Conservation (phyloP, 768 basidiomycete genomes). For the Tricholoma sp. region DNA sequence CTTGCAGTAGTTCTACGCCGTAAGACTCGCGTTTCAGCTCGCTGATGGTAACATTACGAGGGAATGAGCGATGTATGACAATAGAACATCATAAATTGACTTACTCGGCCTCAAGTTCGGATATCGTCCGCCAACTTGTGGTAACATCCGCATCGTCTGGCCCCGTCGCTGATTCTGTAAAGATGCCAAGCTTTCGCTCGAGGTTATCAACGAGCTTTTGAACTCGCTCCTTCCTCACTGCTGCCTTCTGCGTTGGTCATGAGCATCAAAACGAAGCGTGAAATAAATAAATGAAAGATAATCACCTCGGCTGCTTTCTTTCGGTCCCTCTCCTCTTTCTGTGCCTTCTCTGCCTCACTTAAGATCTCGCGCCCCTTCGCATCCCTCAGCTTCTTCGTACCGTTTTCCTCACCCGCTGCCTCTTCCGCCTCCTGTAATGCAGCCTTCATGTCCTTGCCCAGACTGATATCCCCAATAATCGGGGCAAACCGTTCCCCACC, state of each 20-base stretch:
- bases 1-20: slow-evolving; percentile 78
- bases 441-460: slow-evolving; percentile 90
- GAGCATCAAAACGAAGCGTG: neutral
- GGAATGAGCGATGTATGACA: neutral
- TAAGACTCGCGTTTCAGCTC: slow-evolving; percentile 85
- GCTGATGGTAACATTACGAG: slow-evolving; percentile 27
- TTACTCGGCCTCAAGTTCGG: slow-evolving; percentile 76
- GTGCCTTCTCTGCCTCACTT: slow-evolving; percentile 67
- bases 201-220: slow-evolving; percentile 73
- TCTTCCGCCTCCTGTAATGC: slow-evolving; percentile 86
- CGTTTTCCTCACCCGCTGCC: slow-evolving; percentile 47
- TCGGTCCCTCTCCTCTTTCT: slow-evolving; percentile 67
- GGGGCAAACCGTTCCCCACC: slow-evolving; percentile 83
- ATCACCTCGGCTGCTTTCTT: slow-evolving; percentile 67
- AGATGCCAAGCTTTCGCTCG: slow-evolving; percentile 79
- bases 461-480: slow-evolving; percentile 84
- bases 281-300: neutral
- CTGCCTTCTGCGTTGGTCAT: slow-evolving; percentile 57
- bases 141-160: slow-evolving; percentile 66
- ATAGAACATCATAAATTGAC: slow-evolving; percentile 1
- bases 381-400: slow-evolving; percentile 52
- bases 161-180: slow-evolving; percentile 75
- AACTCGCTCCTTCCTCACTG: slow-evolving; percentile 71
- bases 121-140: slow-evolving; percentile 71
- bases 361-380: slow-evolving; percentile 48